Evolutionary conservation across 179 eudicot genomes (phyloP), one percentile per base, ranked within the genome.

Genomic region (Drosera spatulata): DNA sequence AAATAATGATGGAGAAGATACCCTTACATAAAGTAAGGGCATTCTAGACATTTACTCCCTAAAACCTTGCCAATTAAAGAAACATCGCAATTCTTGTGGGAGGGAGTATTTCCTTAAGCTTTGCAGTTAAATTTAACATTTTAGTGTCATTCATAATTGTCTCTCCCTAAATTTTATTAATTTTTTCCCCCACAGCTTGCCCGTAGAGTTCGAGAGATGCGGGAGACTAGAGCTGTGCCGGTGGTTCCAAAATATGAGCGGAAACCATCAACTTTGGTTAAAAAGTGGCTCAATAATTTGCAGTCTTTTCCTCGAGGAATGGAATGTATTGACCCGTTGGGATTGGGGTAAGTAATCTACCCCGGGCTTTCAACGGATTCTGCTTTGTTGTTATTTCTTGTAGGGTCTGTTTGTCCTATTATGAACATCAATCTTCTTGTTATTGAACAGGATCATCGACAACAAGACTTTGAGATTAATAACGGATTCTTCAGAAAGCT

Each of bases 181-280:
- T 0, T n/a, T 51, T 12, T 58, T 53, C n/a, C 62, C 49, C 77
- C 75, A 62, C 84, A 94, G 99, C 99, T 94, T 78, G 81, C 86
- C 63, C 93, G 99, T 54, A 85, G 91, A 73, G 99, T 94, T 60
- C 96, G 99, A 58, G 99, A 94, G 71, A 90, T 94, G 99, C 83
- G 99, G 63, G 99, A 90, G 76, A 69, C 96, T 53, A 83, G 71
- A 82, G 84, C 85, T 59, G 82, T 72, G 58, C 82, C 97, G 45
- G 82, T 74, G 56, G 75, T 70, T 63, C 83, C 70, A 22, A 86
- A 80, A 75, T 39, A 61, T 41, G 99, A 83, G 73, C 70, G 50
- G 56, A 81, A 85, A 79, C 80, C 88, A 53, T 73, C 96, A 38
- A 79, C 65, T 55, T 6, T 66, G 58, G 82, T 64, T 41, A 77